Base-by-base conservation (phyloP, 2,329 filamentous ascomycete genomes). In the Trichoderma breve region DNA sequence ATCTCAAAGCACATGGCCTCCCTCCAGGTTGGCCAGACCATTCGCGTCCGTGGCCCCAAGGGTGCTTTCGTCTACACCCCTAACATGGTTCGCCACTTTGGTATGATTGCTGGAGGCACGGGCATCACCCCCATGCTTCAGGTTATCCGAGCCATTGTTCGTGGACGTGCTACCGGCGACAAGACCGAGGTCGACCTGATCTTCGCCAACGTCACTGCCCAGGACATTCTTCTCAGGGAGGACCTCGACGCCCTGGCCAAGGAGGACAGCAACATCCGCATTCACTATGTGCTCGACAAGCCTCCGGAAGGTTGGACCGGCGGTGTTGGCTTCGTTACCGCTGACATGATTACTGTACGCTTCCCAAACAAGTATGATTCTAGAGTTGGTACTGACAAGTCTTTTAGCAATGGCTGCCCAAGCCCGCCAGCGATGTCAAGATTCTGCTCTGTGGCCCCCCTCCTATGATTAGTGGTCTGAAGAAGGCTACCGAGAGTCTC, bases 121-220 rank as follows among this genome's bases (percentile, higher is more conserved):
- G 96, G 96, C 77, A 98, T 99, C 82, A 98, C 96, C 11, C 96
- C 96, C 73, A 99, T 99, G 96, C 89, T 98, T 74, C 96, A 99
- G 86, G 90, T 99, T 78, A 91, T 97, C 81, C 92, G 94, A 78
- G 96, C 95, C 72, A 94, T 98, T 77, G 89, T 95, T 78, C 90
- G 93, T 76, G 93, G 93, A 78, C 90, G 94, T 76, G 87, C 90
- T 70, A 86, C 90, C 65, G 95, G 92, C 74, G 94, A 97, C 84
- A 91, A 85, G 80, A 99, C 96, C 73, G 87, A 97, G 86, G 90
- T 98, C 69, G 94, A 98, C 80, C 86, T 99, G 74, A 94, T 99
- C 82, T 99, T 98, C 79, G 96, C 96, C 82, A 99, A 99, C 81
- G 96, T 99, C 73, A 95, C 96, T 78, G 85, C 87, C 72, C 92